These are phyloP conservation scores for Ophiostoma sp. DNA, from an alignment of 2,329 filamentous ascomycete species.

Conservation along the genomic window DNA sequence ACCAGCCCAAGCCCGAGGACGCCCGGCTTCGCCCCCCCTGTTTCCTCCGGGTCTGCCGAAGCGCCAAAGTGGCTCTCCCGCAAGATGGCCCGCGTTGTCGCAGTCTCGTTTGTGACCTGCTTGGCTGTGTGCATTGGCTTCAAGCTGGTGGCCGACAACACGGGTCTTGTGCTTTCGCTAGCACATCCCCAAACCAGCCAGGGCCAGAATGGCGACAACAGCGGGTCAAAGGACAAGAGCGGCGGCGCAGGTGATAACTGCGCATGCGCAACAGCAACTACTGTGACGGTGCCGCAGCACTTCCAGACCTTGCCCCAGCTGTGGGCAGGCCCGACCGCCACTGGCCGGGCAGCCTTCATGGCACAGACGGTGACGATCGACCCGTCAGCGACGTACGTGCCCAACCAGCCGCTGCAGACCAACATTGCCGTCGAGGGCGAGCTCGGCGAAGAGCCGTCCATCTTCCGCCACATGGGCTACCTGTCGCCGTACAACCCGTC, in stretches of 20 bases:
- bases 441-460: constrained; percentile 53
- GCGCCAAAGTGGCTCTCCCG: constrained; percentile 22
- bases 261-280: constrained; percentile 18
- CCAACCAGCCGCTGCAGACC: constrained; percentile 66
- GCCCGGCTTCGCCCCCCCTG: not conserved
- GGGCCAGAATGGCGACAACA: not conserved
- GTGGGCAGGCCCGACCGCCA: constrained; percentile 63
- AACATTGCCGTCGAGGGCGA: constrained; percentile 60
- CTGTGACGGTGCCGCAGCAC: constrained; percentile 50
- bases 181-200: not conserved
- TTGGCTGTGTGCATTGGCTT: constrained; percentile 29
- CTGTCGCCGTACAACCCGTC: constrained; percentile 66
- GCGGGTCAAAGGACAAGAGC: not conserved
- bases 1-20: not conserved
- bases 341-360: constrained; percentile 63
- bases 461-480: constrained; percentile 64
- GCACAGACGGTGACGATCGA: constrained; percentile 65
- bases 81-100: constrained; percentile 24
- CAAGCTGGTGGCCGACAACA: constrained; percentile 28
- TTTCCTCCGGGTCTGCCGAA: constrained; percentile 13
- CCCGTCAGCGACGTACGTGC: constrained; percentile 59
- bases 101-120: constrained; percentile 28
- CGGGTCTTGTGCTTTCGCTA: constrained; percentile 23
- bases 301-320: constrained; percentile 58
- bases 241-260: not conserved